A percentile compares a stretch with the other conserved stretches of the same genome.
Evolutionary conservation across 208 protist species (phyloP).

Genomic region (Willaertia magna): DNA sequence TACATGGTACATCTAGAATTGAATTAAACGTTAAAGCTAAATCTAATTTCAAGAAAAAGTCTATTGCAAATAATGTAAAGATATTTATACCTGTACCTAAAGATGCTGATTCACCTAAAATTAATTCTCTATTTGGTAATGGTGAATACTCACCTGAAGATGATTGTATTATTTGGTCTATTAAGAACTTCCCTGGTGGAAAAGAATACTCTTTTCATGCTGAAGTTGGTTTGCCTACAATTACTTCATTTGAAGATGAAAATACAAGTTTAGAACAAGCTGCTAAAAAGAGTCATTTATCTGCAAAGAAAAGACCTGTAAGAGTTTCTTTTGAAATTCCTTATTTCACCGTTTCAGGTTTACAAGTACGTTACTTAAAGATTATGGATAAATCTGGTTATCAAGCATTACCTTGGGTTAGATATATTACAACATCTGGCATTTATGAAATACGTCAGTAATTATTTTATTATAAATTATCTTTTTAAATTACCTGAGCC

Average conservation of each 20-base stretch:
- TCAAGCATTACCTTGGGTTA: slow-evolving; percentile 91
- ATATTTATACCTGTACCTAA: slow-evolving; percentile 91
- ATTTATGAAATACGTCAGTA: slow-evolving; percentile 77
- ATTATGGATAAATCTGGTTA: slow-evolving; percentile 91
- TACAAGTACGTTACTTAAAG: slow-evolving; percentile 96
- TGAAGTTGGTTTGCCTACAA: slow-evolving; percentile 86
- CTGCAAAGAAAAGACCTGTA: slow-evolving; percentile 69
- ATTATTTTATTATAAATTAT: background rate
- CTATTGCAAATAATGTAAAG: slow-evolving; percentile 87
- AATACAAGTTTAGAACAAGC: background rate
- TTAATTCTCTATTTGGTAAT: slow-evolving; percentile 59
- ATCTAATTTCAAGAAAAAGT: slow-evolving; percentile 76
- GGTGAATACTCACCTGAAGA: slow-evolving; percentile 90
- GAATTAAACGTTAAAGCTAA: slow-evolving; percentile 24
- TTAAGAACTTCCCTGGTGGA: slow-evolving; percentile 87
- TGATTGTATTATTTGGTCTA: slow-evolving; percentile 86
- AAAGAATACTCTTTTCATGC: slow-evolving; percentile 76
- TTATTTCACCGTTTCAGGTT: slow-evolving; percentile 92
- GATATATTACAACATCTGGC: slow-evolving; percentile 94
- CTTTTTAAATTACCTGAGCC: background rate
- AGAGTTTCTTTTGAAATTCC: slow-evolving; percentile 95
- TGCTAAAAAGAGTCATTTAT: slow-evolving; percentile 16
- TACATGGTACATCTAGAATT: background rate
- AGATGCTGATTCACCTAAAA: slow-evolving; percentile 88
- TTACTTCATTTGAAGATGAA: slow-evolving; percentile 53